phyloP scores from a whole-genome alignment of 768 basidiomycete genomes.

The Hirschioporus abietinus region DNA sequence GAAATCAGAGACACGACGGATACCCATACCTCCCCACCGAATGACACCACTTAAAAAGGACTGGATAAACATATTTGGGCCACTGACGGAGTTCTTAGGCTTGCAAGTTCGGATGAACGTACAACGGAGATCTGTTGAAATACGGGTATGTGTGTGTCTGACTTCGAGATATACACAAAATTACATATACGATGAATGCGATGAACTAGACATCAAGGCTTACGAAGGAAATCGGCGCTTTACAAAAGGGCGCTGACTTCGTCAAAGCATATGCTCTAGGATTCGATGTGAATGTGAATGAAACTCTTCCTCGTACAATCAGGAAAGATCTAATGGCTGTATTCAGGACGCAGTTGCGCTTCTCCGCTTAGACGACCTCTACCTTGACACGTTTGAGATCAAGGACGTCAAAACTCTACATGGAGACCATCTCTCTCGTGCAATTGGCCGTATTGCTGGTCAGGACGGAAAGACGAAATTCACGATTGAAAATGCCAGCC shows the following conservation, averaged over 20 bases:
- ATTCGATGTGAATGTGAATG: constrained; percentile 85
- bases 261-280: constrained; percentile 92
- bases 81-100: constrained; percentile 89
- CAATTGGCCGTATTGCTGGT: constrained; percentile 97
- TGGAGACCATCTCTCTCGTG: constrained; percentile 96
- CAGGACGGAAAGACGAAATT: constrained; percentile 99
- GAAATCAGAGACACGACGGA: constrained; percentile 82
- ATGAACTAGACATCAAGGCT: constrained; percentile 82
- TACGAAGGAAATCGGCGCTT: constrained; percentile 85
- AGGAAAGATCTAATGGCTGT: neutral
- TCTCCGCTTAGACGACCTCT: constrained; percentile 91
- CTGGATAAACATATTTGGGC: constrained; percentile 93
- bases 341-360: constrained; percentile 90
- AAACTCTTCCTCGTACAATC: neutral
- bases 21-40: constrained; percentile 92
- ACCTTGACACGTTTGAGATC: constrained; percentile 98
- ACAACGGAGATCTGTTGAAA: constrained; percentile 82
- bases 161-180: neutral
- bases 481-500: constrained; percentile 94
- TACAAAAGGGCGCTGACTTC: constrained; percentile 97
- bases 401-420: constrained; percentile 98
- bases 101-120: constrained; percentile 98
- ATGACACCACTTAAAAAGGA: constrained; percentile 97
- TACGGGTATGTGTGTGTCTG: constrained; percentile 63
- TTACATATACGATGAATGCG: too few relatives aligned